Evolutionary conservation across 331 rosid genomes (phyloP), one percentile per base, ranked within the genome.

Genomic region (Rhamnella rubrinervis): DNA sequence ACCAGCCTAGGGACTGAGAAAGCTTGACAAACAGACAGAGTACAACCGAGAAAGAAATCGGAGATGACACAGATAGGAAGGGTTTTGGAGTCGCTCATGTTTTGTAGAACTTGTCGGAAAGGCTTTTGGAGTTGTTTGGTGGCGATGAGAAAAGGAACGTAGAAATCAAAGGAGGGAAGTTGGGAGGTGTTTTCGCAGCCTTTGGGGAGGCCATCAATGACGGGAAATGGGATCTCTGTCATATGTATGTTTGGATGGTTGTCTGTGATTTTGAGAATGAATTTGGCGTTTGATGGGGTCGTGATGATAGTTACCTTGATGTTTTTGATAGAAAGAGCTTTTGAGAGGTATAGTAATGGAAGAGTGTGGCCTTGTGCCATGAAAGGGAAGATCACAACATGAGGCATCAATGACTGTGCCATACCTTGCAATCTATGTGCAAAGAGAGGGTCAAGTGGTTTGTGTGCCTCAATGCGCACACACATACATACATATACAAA

Each of bases 291-390:
- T 23, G 77, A 52, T 15, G 73, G 73, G 44, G 81, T 77, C 17
- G 81, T 77, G 68, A 77, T 37, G 73, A 71, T 66, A 52, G 77
- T 65, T 15, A 71, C 77, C 10, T 65, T 71, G 77, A 71, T 60
- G 7, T 39, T 61, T 18, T 60, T 67, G 31, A 52, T 59, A 7
- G 81, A 52, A 6, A 77, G 73, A 62, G 73, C 81, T 66, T 71
- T 77, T 16, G 81, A 59, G 65, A 77, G 81, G 55, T 71, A 73
- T 19, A 66, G 46, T 67, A 77, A 68, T 60, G 81, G 81, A 46
- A 77, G 69, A 44, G 77, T 77, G 38, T 77, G 81, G 61, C 81
- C 81, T 28, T 77, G 63, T 58, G 81, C 66, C 81, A 77, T 77
- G 77, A 77, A 77, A 14, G 81, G 81, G 28, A 77, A 77, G 40